Base-by-base conservation (phyloP, 768 basidiomycete species). In the Amanita inopinata region DNA sequence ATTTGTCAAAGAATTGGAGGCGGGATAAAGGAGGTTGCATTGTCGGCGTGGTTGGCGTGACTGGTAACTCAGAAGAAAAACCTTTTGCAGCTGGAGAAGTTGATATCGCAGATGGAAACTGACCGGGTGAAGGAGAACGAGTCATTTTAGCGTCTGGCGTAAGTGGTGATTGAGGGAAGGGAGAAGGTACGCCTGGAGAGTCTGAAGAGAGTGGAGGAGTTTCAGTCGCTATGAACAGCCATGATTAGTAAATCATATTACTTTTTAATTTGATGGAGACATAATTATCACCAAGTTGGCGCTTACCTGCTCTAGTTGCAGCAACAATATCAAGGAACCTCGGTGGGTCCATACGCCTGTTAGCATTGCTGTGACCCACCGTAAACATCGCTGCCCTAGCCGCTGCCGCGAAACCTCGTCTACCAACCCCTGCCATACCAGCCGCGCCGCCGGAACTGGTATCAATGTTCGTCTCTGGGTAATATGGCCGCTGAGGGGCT, bases 401-500 rank as follows among this genome's bases (percentile, higher is more conserved):
- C 7, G 76, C 84, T 12, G 88, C 84, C 0, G 79, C 80, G 46
- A 91, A 91, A 0, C 86, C 90, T 50, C 89, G 66, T 46, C 90
- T 66, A 5, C 90, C 90, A 5, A 93, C 88, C 6, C 90, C 90
- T 0, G 90, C 90, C 90, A 93, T 92, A 0, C 85, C 84, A 6
- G 84, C 85, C 40, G 69, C 77, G 5, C 85, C 85, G 3, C 85
- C 84, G 2, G 55, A 69, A 56, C 80, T 77, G n/a, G 84, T 87
- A 53, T 84, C 74, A 6, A 80, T 67, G 24, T 73, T 69, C 5
- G 55, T 58, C 48, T 59, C 56, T 27, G 46, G 24, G 42, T 39
- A 27, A 47, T 23, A 33, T 36, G 48, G 45, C 5, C 3, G n/a
- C 24, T 15, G 11, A 17, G 20, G 12, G 12, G 27, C 39, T 15